phyloP scores from a whole-genome alignment of 139 green algal genomes.

The Pleodorina starrii region DNA sequence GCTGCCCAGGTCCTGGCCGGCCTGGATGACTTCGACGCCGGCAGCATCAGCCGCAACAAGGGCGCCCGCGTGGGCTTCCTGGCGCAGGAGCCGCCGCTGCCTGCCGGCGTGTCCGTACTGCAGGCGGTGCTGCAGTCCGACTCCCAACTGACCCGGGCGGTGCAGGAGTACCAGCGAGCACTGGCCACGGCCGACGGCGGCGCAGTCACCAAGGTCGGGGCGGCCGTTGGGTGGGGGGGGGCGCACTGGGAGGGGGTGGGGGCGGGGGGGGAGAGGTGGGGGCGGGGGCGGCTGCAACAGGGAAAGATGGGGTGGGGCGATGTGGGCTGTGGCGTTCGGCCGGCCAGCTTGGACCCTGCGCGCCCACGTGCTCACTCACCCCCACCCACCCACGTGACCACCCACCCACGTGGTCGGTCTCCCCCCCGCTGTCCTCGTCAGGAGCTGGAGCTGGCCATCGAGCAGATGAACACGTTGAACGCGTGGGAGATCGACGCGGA shows the following conservation, averaged over 20 bases:
- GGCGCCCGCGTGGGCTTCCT: conserved; percentile 69
- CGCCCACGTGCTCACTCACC: too few species aligned
- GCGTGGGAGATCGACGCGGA: conserved; percentile 74
- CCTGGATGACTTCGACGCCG: conserved; percentile 21
- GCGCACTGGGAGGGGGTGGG: neutral
- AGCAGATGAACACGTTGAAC: conserved; percentile 75
- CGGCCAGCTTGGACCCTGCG: too few species aligned
- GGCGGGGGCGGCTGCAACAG: neutral
- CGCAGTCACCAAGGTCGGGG: conserved; percentile 56
- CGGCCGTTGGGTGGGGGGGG: neutral
- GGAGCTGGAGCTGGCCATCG: conserved; percentile 75
- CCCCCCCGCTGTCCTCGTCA: neutral
- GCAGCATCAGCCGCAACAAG: conserved; percentile 40
- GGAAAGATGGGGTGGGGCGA: neutral
- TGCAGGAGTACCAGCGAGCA: conserved; percentile 65
- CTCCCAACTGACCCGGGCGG: conserved; percentile 50
- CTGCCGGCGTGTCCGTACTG: conserved; percentile 42
- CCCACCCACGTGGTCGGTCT: neutral
- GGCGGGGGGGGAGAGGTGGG: neutral
- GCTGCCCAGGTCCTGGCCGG: conserved; percentile 1
- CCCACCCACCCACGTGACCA: neutral
- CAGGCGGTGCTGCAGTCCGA: conserved; percentile 69
- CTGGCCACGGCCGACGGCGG: conserved; percentile 41
- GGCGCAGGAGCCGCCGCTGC: conserved; percentile 68
- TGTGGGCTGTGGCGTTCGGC: too few species aligned